Base-by-base conservation (phyloP, 345 rosid species). In the Gossypium mustelinum region DNA sequence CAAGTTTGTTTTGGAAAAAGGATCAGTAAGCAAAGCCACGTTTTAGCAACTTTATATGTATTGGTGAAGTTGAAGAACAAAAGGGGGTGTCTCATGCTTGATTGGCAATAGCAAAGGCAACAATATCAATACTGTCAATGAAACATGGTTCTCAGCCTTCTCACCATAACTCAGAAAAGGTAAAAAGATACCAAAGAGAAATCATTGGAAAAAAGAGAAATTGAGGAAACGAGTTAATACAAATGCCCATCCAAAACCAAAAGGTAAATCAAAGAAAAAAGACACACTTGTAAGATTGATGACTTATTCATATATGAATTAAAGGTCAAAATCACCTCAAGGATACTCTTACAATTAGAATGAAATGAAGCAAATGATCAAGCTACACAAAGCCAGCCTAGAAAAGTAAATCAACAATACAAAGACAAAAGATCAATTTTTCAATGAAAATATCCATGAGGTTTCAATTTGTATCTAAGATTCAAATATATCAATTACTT, bases 401-500 rank as follows among this genome's bases (percentile, higher is more conserved):
- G 13, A 67, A 67, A 66, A 64, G 50, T n/a, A 39, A 17, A 44
- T 12, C 39, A 12, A 43, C 27, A n/a, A 48, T 17, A 68, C 43
- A 68, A 67, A 45, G 20, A 24, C 12, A 24, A 56, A 9, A 56
- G 60, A 11, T 48, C 72, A 68, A 44, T 16, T 27, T 69, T 51
- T 52, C 25, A 69, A 51, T 9, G 47, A 51, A 68, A 51, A 69
- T 68, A 45, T 68, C 57, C 22, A 29, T 18, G 56, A 18, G n/a
- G 56, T 39, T 41, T 17, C 14, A 39, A 73, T 72, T 72, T 58
- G 56, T 11, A 72, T 20, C 41, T 62, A 73, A 27, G 11, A 73
- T 9, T 61, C 29, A 9, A 4, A 48, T 25, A 73, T n/a, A 14
- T 73, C 60, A 47, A 61, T 47, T 24, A 29, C 11, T 16, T 25